Evolutionary conservation across 2,329 filamentous ascomycete species (phyloP), one percentile per base, ranked within the genome.

Genomic region (Teratosphaeria epicoccoides): DNA sequence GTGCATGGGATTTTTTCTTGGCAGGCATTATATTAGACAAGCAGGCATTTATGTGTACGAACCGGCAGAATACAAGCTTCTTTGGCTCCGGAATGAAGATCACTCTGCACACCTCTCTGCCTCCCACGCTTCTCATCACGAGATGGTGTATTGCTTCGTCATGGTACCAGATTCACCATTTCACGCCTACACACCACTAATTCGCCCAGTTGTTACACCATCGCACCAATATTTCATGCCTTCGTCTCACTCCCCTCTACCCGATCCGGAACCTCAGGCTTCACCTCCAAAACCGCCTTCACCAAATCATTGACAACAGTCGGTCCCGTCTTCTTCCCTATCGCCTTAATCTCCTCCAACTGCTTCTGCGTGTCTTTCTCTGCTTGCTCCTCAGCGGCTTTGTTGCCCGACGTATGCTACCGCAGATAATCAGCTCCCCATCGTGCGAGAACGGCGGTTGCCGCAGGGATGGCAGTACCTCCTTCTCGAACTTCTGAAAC

Each of bases 371-470:
- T 87, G 59, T 91, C 87, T 72, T 84, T 84, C 71, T 82, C 81
- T 59, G 88, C 87, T 63, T 89, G 77, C 58, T 83, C 79, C 54
- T 83, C 80, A 23, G 79, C 79, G 60, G 77, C 79, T 71, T 85
- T 82, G 79, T 96, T 96, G 65, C 90, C 90, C 70, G 87, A 87
- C 63, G 87, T 85, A 75, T 98, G 91, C 91, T 97, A 62, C 60
- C 10, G 24, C 43, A 20, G 5, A 24, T 1, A 7, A 22, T 26
- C 22, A 22, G 46, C 26, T 7, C 11, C 17, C 25, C n/a, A 11
- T 17, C 7, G 10, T 45, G 43, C 33, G 26, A 14, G 20, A 20
- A 24, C 49, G 45, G 59, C 1, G 46, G 10, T 1, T 33, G 20
- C 22, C 5, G 10, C 29, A 37, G 10, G 26, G 14, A n/a, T 17